These are phyloP conservation scores for Collariella sp. DNA, from an alignment of 495 filamentous ascomycete genomes.

Conservation along the genomic window DNA sequence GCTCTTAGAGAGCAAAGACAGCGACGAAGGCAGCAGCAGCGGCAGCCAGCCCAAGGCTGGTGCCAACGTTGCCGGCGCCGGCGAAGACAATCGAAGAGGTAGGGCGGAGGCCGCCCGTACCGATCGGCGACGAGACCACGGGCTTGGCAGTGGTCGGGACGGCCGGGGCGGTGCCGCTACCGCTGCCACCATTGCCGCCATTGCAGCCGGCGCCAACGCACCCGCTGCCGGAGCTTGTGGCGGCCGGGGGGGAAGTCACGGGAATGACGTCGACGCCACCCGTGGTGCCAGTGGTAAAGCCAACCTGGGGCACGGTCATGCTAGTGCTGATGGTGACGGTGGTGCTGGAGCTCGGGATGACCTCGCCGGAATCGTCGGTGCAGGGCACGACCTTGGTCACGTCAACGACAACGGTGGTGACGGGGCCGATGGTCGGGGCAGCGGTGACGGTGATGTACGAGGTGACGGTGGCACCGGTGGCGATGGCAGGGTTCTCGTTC, in stretches of 20 bases:
- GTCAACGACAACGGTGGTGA: slow-evolving; percentile 54
- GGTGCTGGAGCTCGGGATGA: slow-evolving; percentile 46
- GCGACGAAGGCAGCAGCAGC: slow-evolving; percentile 23
- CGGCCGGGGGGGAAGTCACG: slow-evolving; percentile 16
- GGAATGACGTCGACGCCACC: slow-evolving; percentile 41
- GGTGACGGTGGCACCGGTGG: slow-evolving; percentile 55
- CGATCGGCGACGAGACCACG: slow-evolving; percentile 9
- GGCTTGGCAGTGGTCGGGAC: slow-evolving; percentile 19
- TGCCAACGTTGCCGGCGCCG: slow-evolving; percentile 28
- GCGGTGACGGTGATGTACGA: slow-evolving; percentile 49
- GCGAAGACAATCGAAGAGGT: slow-evolving; percentile 25
- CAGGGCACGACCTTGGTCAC: slow-evolving; percentile 46
- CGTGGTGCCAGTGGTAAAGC: slow-evolving; percentile 51
- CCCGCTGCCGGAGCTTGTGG: slow-evolving; percentile 35
- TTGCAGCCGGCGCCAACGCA: slow-evolving; percentile 33
- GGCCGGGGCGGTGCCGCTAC: too few species aligned
- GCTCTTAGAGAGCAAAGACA: slow-evolving; percentile 28
- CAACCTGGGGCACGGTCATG: slow-evolving; percentile 65
- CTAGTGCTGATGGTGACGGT: slow-evolving; percentile 48
- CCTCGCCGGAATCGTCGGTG: slow-evolving; percentile 39
- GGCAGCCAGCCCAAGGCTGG: slow-evolving; percentile 32
- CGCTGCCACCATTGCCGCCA: too few species aligned
- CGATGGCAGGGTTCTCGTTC: slow-evolving; percentile 71
- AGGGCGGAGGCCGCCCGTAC: slow-evolving; percentile 27
- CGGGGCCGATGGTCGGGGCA: slow-evolving; percentile 34